A percentile compares a stretch with the other conserved stretches of the same genome.
phyloP scores from a whole-genome alignment of 139 green algal genomes.

The Deuterostichococcus epilithicus region DNA sequence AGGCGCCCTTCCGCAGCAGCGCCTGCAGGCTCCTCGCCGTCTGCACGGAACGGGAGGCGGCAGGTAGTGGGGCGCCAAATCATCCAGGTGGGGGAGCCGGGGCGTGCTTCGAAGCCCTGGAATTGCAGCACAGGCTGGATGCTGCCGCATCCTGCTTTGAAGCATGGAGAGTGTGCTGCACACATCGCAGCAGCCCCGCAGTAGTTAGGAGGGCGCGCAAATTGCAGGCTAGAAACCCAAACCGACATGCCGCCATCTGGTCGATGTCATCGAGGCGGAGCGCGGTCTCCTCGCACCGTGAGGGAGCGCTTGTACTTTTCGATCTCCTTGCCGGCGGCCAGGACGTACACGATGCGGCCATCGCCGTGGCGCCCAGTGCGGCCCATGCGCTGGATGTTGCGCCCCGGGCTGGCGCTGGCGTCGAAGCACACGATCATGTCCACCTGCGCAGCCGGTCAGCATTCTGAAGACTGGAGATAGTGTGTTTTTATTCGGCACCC shows the following conservation, averaged over 20 bases:
- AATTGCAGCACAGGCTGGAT: background rate
- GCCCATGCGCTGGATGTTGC: slow-evolving; percentile 87
- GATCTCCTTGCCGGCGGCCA: slow-evolving; percentile 62
- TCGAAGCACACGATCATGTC: slow-evolving; percentile 95
- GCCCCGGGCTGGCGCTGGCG: slow-evolving; percentile 59
- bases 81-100: background rate
- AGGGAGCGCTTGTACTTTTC: slow-evolving; percentile 50
- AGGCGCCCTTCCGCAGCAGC: slow-evolving; percentile 34
- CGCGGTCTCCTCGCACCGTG: background rate
- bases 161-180: background rate
- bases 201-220: background rate
- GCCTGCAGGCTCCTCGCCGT: slow-evolving; percentile 27
- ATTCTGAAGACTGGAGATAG: background rate
- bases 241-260: background rate
- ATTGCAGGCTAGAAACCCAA: background rate
- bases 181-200: background rate
- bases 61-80: too few species aligned
- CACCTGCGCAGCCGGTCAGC: slow-evolving; percentile 46
- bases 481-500: too few species aligned
- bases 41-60: slow-evolving; percentile 12
- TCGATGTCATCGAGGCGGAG: background rate
- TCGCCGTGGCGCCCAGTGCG: slow-evolving; percentile 83
- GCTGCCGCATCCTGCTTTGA: background rate
- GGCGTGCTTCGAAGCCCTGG: too few species aligned
- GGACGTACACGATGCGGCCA: slow-evolving; percentile 83